Evolutionary conservation across 2,329 filamentous ascomycete genomes (phyloP).

Genomic region (Cadophora luteo-olivacea): DNA sequence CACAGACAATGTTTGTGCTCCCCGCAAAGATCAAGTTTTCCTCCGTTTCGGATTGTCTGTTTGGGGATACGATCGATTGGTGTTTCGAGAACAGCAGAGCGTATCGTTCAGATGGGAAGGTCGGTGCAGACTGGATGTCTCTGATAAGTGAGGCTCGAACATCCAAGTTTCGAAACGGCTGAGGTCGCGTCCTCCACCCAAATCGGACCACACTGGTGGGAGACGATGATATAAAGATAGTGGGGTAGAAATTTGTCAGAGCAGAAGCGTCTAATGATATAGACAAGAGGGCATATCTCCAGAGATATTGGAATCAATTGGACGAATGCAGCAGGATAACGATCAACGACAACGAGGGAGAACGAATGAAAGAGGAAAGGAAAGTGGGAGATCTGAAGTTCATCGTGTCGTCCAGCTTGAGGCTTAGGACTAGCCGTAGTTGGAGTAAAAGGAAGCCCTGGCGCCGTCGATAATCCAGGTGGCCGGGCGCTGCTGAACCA

Average conservation of each 20-base stretch:
- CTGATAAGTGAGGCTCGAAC: conserved; percentile 1
- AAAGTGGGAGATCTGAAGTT: conserved; percentile 2
- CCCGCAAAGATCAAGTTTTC: conserved; percentile 22
- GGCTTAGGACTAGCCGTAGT: conserved; percentile 5
- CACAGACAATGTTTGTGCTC: conserved; percentile 32
- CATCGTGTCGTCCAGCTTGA: not conserved
- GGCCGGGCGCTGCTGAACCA: conserved; percentile 8
- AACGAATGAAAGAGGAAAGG: conserved; percentile 17
- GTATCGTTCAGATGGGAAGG: not conserved
- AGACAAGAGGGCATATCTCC: conserved; percentile 32
- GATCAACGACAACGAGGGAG: conserved; percentile 24
- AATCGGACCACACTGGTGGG: conserved; percentile 18
- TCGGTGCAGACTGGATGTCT: not conserved
- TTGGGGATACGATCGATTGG: conserved; percentile 10
- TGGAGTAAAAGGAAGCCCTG: conserved; percentile 10
- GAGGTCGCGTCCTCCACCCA: conserved; percentile 3
- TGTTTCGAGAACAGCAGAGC: conserved; percentile 14
- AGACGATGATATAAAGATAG: not conserved
- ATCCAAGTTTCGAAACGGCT: conserved; percentile 13
- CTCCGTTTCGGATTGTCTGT: conserved; percentile 22
- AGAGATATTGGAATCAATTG: conserved; percentile 15
- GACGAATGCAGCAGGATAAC: conserved; percentile 12
- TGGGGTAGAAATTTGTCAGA: conserved; percentile 19
- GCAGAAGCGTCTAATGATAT: conserved; percentile 13
- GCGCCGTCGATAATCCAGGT: conserved; percentile 15